phyloP scores from a whole-genome alignment of 495 filamentous ascomycete genomes.

The Diplogelasinospora grovesii region DNA sequence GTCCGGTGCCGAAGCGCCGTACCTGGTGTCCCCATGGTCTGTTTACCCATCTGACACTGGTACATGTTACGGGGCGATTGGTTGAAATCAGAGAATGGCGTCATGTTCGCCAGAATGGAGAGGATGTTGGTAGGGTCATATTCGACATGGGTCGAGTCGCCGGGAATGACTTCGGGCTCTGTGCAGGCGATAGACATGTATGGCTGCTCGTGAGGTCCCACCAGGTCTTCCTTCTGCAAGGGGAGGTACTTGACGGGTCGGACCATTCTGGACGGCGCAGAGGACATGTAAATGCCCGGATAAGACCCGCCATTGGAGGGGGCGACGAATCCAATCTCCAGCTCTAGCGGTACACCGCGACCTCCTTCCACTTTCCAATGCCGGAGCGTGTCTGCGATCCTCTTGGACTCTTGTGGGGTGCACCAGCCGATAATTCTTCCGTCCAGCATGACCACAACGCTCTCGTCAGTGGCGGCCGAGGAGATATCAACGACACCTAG shows the following conservation, averaged over 20 bases:
- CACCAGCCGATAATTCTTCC: slow-evolving; percentile 88
- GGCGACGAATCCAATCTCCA: slow-evolving; percentile 90
- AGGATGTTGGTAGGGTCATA: slow-evolving; percentile 94
- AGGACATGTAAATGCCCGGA: slow-evolving; percentile 91
- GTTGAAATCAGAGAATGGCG: slow-evolving; percentile 97
- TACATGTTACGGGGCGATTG: slow-evolving; percentile 99
- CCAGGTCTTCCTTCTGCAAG: slow-evolving; percentile 72
- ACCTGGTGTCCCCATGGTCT: slow-evolving; percentile 95
- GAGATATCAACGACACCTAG: slow-evolving; percentile 69
- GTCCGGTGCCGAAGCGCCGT: slow-evolving; percentile 79
- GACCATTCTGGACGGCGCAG: slow-evolving; percentile 76
- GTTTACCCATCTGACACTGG: slow-evolving; percentile 99
- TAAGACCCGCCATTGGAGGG: slow-evolving; percentile 84
- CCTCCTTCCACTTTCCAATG: slow-evolving; percentile 92
- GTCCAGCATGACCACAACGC: slow-evolving; percentile 81
- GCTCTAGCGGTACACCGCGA: slow-evolving; percentile 73
- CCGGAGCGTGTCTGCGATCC: slow-evolving; percentile 75
- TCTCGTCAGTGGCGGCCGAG: slow-evolving; percentile 68
- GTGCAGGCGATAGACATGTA: slow-evolving; percentile 96
- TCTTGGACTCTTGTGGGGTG: slow-evolving; percentile 68
- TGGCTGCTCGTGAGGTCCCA: slow-evolving; percentile 92
- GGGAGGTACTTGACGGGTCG: slow-evolving; percentile 89
- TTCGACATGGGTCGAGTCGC: slow-evolving; percentile 88
- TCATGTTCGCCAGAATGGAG: slow-evolving; percentile 97
- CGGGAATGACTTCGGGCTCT: slow-evolving; percentile 73